Conservation (phyloP, 169 alveolate species). For the Plasmodium knowlesi region DNA sequence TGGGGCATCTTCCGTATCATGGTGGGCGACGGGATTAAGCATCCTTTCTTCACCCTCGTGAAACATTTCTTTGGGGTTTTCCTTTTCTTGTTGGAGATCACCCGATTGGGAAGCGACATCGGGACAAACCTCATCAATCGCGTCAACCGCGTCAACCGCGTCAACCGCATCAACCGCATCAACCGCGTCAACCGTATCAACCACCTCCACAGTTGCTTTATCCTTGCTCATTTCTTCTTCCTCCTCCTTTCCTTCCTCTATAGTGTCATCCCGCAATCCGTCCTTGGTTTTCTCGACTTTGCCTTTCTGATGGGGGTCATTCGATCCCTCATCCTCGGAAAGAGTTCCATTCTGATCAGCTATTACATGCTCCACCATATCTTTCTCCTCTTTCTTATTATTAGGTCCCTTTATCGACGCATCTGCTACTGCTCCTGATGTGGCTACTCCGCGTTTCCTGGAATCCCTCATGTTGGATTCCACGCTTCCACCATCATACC, state of each 20-base stretch:
- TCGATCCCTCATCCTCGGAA: background rate
- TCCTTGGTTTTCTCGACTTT: background rate
- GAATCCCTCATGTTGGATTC: background rate
- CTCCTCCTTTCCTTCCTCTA: constrained; percentile 13
- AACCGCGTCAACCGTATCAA: too few species aligned
- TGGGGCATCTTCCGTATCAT: background rate
- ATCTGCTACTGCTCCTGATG: background rate
- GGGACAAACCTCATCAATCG: background rate
- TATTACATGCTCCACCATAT: background rate
- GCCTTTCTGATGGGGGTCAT: background rate
- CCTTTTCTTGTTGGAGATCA: background rate
- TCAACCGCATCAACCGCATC: background rate
- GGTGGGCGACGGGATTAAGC: background rate
- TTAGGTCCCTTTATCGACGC: background rate
- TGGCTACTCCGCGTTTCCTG: background rate
- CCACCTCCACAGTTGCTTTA: background rate
- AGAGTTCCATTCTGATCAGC: background rate
- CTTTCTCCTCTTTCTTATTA: background rate
- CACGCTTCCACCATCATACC: background rate
- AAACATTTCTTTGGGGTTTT: background rate
- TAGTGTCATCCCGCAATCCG: background rate
- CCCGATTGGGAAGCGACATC: background rate
- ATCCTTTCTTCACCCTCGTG: background rate
- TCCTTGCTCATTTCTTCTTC: background rate
- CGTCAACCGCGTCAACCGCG: background rate